phyloP scores from a whole-genome alignment of 2,329 filamentous ascomycete genomes.

The Thyridium curvatum region DNA sequence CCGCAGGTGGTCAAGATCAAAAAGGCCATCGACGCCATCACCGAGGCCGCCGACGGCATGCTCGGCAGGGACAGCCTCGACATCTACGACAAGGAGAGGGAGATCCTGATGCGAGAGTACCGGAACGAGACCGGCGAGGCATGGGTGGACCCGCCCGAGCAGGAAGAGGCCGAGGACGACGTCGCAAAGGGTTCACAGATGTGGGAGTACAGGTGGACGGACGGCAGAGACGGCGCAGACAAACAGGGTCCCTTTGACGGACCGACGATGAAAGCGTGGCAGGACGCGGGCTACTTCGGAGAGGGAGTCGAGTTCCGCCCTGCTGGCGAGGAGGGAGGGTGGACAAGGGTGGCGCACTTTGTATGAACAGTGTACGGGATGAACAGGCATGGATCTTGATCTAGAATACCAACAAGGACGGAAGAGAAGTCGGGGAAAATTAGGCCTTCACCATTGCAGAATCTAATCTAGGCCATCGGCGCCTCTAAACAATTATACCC shows the following conservation, averaged over 20 bases:
- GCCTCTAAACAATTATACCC: too few species aligned
- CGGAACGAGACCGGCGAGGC: slow-evolving; percentile 78
- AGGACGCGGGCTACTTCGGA: slow-evolving; percentile 85
- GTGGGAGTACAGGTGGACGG: slow-evolving; percentile 94
- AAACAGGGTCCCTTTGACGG: slow-evolving; percentile 85
- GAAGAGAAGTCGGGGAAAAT: too few species aligned
- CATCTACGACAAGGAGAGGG: slow-evolving; percentile 86
- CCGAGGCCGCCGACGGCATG: slow-evolving; percentile 82
- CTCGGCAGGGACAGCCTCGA: slow-evolving; percentile 77
- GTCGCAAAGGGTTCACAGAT: slow-evolving; percentile 24
- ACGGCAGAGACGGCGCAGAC: slow-evolving; percentile 72
- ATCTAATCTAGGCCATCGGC: too few species aligned
- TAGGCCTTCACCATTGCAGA: too few species aligned
- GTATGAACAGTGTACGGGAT: slow-evolving; percentile 8
- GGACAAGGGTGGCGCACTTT: slow-evolving; percentile 39
- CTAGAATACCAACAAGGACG: too few species aligned
- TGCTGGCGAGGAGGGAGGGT: slow-evolving; percentile 46
- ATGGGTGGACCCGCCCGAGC: slow-evolving; percentile 51
- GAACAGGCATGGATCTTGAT: too few species aligned
- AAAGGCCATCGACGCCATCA: slow-evolving; percentile 73
- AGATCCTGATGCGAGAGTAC: slow-evolving; percentile 77
- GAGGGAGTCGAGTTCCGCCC: slow-evolving; percentile 77
- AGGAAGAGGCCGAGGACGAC: slow-evolving; percentile 20
- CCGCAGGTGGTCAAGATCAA: slow-evolving; percentile 64
- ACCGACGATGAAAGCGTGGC: slow-evolving; percentile 84